Base-by-base conservation (phyloP, 768 basidiomycete genomes). In the Arthromyces matolae region DNA sequence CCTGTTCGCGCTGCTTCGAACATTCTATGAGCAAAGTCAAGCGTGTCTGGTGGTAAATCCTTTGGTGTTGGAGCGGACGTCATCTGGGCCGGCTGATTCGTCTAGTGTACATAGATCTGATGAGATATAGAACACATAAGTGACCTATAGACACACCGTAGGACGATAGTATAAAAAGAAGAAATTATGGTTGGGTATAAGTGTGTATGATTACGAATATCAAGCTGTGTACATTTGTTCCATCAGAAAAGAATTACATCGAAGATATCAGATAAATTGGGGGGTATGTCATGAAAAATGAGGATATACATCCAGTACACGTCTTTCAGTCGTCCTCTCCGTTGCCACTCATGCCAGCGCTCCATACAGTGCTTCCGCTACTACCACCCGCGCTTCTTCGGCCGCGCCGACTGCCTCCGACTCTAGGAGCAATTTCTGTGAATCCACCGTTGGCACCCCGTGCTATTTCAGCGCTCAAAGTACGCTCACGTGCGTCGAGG, bases 311-410 rank as follows among this genome's bases (percentile, higher is more conserved):
- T n/a, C n/a, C n/a, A n/a, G 36, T 37, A 46, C 39, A 44, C n/a
- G 45, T 28, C 31, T 27, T 20, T 55, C 36, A 47, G 28, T 63
- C 59, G 27, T 70, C 71, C 32, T 82, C 79, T 35, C 71, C 81
- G 22, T 76, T 70, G 40, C 72, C 83, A 55, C 81, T 81, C 83
- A 88, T 83, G 25, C 89, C 89, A 42, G 89, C 89, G 62, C 89
- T 91, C 84, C 85, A 92, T 23, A 92, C 86, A 1, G 89, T 92
- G 64, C 86, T 87, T 9, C 78, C 82, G 54, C 81, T 83, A 29
- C 84, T 85, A 7, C 83, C 85, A 31, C 81, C 79, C 19, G 63
- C 75, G 52, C 83, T 84, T 50, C 76, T 72, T 39, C 77, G 68
- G 45, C 80, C 80, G 52, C 82, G 76, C 60, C n/a, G n/a, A n/a